These are phyloP conservation scores for Chalciporus pseudorubinellus DNA, from an alignment of 768 basidiomycete species.

Conservation along the genomic window DNA sequence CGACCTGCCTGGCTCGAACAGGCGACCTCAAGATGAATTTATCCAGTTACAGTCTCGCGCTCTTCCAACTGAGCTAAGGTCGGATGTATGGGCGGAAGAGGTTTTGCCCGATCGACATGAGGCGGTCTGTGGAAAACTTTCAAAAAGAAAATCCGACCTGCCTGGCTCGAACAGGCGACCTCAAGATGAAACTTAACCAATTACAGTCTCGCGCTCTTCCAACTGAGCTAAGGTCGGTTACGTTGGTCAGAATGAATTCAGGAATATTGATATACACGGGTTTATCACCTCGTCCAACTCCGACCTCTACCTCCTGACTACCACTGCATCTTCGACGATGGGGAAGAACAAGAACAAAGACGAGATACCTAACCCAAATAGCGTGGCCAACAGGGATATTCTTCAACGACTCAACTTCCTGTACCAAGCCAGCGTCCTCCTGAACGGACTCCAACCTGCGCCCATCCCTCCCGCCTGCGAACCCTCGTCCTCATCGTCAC, in stretches of 20 bases:
- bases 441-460: constrained; percentile 40
- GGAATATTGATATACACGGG: too few relatives aligned
- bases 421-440: constrained; percentile 74
- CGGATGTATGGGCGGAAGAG: not conserved
- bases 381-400: constrained; percentile 66
- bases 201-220: constrained; percentile 52
- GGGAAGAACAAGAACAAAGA: constrained; percentile 57
- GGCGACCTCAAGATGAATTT: constrained; percentile 42
- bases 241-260: too few relatives aligned
- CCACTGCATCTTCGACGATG: not conserved
- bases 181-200: constrained; percentile 36
- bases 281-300: too few relatives aligned
- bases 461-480: not conserved
- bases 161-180: constrained; percentile 45
- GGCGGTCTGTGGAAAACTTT: too few relatives aligned
- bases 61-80: constrained; percentile 44
- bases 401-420: constrained; percentile 84
- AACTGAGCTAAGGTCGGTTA: constrained; percentile 39
- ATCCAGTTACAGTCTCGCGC: constrained; percentile 45
- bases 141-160: constrained; percentile 32
- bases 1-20: constrained; percentile 44
- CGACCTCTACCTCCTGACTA: too few relatives aligned
- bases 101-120: too few relatives aligned
- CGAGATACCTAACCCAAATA: constrained; percentile 54
- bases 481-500: not conserved